These are phyloP conservation scores for Ogataea pini DNA, from an alignment of 805 yeast species.

Conservation along the genomic window DNA sequence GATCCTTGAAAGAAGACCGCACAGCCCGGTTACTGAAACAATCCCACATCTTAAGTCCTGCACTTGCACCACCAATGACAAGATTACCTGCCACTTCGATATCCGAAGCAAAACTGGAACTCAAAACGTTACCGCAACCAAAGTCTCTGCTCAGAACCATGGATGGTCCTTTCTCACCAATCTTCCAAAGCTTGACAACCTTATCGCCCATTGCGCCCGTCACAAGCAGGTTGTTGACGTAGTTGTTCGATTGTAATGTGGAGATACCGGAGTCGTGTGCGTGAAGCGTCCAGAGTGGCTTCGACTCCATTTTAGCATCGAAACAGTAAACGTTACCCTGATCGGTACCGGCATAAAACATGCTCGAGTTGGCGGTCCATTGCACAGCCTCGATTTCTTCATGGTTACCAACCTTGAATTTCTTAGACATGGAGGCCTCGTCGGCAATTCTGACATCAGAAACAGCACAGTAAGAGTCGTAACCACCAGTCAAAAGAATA, in stretches of 20 bases:
- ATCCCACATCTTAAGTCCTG: conserved; percentile 92
- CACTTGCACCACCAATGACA: conserved; percentile 82
- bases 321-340: conserved; percentile 85
- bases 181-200: conserved; percentile 83
- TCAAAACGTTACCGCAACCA: conserved; percentile 89
- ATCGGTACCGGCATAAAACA: conserved; percentile 88
- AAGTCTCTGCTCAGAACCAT: conserved; percentile 90
- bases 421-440: conserved; percentile 57
- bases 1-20: conserved; percentile 63
- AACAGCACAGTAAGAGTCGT: conserved; percentile 80
- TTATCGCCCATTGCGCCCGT: conserved; percentile 94
- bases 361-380: conserved; percentile 58
- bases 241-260: conserved; percentile 67
- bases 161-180: conserved; percentile 56
- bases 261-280: conserved; percentile 97
- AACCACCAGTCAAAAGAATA: conserved; percentile 85
- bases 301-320: conserved; percentile 69
- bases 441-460: conserved; percentile 80
- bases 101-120: conserved; percentile 83
- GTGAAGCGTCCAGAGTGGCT: conserved; percentile 91
- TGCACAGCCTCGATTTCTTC: conserved; percentile 81
- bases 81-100: conserved; percentile 77
- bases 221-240: conserved; percentile 69
- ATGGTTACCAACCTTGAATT: conserved; percentile 56
- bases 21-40: conserved; percentile 79